Evolutionary conservation across 441 rosid species (phyloP).

Genomic region (Biscutella auriculata): DNA sequence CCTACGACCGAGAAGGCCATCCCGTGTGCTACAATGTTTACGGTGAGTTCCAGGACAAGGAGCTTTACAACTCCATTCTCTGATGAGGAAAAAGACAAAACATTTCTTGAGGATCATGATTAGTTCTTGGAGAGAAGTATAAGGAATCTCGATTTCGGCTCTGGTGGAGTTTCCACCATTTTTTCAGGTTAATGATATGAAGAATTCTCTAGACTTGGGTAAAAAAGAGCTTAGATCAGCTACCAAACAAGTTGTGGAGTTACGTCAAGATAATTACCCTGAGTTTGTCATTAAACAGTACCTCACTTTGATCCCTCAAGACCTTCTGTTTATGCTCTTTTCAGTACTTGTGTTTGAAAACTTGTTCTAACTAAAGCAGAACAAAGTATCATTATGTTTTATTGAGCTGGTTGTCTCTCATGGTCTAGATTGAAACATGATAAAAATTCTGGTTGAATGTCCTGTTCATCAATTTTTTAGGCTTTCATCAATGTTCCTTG

Average conservation of each 20-base stretch:
- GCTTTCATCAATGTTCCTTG: conserved; percentile 82
- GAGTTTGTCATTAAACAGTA: conserved; percentile 73
- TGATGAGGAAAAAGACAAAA: conserved; percentile 45
- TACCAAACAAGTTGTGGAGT: conserved; percentile 44
- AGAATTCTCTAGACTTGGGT: conserved; percentile 43
- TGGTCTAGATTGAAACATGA: not conserved
- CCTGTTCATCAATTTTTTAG: conserved; percentile 15
- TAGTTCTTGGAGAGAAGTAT: conserved; percentile 51
- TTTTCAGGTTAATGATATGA: conserved; percentile 50
- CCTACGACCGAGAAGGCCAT: conserved; percentile 40
- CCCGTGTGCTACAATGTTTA: conserved; percentile 61
- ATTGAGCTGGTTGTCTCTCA: not conserved
- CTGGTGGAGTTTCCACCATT: conserved; percentile 40
- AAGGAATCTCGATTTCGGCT: conserved; percentile 45
- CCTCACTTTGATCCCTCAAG: not conserved
- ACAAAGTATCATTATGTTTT: not conserved
- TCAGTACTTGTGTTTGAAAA: too few species aligned
- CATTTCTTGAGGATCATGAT: conserved; percentile 52
- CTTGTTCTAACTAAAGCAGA: not conserved
- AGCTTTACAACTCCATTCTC: conserved; percentile 39
- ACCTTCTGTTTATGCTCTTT: too few species aligned
- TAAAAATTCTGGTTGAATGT: not conserved
- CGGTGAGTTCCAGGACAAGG: conserved; percentile 53
- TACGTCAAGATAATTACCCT: conserved; percentile 77
- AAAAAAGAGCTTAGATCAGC: conserved; percentile 47